Evolutionary conservation across 164 flowering plant genomes (phyloP).

Genomic region (Kingdonia uniflora): DNA sequence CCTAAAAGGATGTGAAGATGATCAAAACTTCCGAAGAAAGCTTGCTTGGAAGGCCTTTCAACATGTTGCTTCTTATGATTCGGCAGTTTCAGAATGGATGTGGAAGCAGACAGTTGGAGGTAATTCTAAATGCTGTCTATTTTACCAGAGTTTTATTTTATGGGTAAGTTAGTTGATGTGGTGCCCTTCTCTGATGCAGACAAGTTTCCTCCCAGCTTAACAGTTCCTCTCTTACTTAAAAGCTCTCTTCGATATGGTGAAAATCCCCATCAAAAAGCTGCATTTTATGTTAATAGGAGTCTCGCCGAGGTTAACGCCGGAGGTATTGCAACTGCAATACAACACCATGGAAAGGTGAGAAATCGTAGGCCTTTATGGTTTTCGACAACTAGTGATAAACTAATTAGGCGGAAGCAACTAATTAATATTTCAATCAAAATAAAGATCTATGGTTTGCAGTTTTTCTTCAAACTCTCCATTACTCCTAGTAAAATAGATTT

Average conservation of each 20-base stretch:
- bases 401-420: no score
- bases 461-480: no score
- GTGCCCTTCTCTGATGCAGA: conserved; percentile 27
- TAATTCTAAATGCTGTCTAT: conserved; percentile 9
- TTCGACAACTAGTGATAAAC: not conserved
- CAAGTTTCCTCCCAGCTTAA: conserved; percentile 71
- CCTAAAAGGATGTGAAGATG: conserved; percentile 47
- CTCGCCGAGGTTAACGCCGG: conserved; percentile 82
- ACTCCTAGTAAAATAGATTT: no score
- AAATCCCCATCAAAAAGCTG: conserved; percentile 96
- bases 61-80: conserved; percentile 94
- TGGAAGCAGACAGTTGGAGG: conserved; percentile 82
- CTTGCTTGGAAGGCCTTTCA: conserved; percentile 99
- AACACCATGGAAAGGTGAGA: conserved; percentile 92
- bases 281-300: conserved; percentile 84
- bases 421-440: no score
- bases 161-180: not conserved
- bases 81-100: conserved; percentile 97
- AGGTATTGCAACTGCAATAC: conserved; percentile 90
- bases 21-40: conserved; percentile 55
- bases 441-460: no score
- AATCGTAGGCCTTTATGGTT: not conserved
- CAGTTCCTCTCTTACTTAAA: conserved; percentile 57
- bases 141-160: not conserved
- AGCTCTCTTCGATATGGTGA: conserved; percentile 95